Conservation (phyloP, 2,329 filamentous ascomycete genomes). For the Cordyceps cicadae region DNA sequence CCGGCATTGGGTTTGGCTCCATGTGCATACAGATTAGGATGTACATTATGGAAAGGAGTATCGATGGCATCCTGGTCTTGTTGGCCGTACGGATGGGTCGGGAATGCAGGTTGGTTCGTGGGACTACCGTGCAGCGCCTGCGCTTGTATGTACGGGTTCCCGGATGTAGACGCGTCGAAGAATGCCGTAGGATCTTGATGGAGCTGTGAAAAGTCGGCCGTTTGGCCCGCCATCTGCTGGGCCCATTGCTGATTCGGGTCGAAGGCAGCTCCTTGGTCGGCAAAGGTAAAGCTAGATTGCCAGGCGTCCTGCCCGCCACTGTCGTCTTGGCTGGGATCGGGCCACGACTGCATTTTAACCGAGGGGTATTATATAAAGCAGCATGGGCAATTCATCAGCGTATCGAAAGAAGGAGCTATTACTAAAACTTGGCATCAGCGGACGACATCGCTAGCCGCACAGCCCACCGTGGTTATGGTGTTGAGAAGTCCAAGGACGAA, state of each 20-base stretch:
- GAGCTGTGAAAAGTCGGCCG: slow-evolving; percentile 25
- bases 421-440: slow-evolving; percentile 9
- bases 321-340: slow-evolving; percentile 29
- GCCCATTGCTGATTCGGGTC: slow-evolving; percentile 31
- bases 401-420: background rate
- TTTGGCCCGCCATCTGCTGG: slow-evolving; percentile 27
- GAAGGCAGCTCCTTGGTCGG: slow-evolving; percentile 28
- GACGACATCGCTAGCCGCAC: background rate
- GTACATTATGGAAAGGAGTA: slow-evolving; percentile 28
- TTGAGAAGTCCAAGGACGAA: background rate
- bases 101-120: slow-evolving; percentile 23
- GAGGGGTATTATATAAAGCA: slow-evolving; percentile 12
- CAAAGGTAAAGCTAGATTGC: slow-evolving; percentile 27
- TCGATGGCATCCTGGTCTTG: slow-evolving; percentile 29
- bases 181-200: slow-evolving; percentile 26
- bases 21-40: slow-evolving; percentile 30
- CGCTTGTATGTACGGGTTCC: slow-evolving; percentile 25
- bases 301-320: slow-evolving; percentile 28
- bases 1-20: slow-evolving; percentile 25
- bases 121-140: slow-evolving; percentile 22
- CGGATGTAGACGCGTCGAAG: slow-evolving; percentile 24
- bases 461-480: background rate
- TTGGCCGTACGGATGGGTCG: slow-evolving; percentile 27
- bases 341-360: slow-evolving; percentile 34
- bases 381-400: slow-evolving; percentile 4